Percentiles rank a stretch among this genome's conserved stretches.
Evolutionary conservation across 352 stramenopile genomes (phyloP).

Genomic region (Pythium folliculosum): DNA sequence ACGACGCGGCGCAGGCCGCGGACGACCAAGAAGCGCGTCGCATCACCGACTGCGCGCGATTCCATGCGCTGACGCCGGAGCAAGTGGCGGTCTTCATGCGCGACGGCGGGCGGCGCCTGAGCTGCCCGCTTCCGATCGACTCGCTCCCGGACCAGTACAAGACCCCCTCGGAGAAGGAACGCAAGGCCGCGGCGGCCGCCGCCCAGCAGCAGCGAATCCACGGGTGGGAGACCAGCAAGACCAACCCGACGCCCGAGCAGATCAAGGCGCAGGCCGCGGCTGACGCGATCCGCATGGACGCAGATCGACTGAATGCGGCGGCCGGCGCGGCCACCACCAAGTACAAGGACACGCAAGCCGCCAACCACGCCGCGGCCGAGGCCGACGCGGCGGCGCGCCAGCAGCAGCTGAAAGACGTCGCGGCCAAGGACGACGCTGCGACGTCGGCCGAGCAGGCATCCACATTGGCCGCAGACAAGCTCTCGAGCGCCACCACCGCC

Average conservation of each 20-base stretch:
- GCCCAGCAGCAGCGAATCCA: background rate
- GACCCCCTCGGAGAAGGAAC: background rate
- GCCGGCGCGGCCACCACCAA: background rate
- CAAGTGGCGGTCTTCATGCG: conserved; percentile 2
- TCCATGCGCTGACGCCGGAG: background rate
- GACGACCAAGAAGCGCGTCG: background rate
- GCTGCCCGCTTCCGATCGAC: background rate
- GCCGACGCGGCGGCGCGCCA: background rate
- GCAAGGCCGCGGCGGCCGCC: background rate
- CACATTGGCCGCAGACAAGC: background rate
- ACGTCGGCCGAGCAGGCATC: background rate
- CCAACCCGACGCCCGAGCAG: background rate
- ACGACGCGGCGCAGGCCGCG: background rate
- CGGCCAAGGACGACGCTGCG: background rate
- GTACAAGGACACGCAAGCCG: background rate
- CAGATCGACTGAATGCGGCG: background rate
- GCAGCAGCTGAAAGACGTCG: background rate
- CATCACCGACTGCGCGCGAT: background rate
- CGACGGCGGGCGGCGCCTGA: background rate
- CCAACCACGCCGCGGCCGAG: background rate
- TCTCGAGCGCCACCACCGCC: background rate
- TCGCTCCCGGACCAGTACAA: background rate
- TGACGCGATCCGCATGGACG: background rate
- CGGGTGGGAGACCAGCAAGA: background rate
- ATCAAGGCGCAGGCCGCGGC: background rate